Percentiles rank a stretch among this genome's conserved stretches.
Conservation (phyloP, 1,284 basidiomycete genomes). For the Phlebopus sp. region DNA sequence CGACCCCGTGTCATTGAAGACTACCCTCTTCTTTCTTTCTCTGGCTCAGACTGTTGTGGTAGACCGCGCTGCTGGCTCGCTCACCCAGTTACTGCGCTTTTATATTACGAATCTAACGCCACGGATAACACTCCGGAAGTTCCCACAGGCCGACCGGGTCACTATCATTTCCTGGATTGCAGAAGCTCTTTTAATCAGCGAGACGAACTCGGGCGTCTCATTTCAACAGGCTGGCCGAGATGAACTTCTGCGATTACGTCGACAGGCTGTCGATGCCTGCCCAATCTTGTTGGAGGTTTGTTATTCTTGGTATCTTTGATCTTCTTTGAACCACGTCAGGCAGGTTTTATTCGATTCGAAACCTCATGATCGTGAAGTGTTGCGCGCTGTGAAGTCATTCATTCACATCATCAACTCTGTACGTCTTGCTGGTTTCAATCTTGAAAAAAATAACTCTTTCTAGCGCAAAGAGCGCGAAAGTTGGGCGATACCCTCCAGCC, state of each 20-base stretch:
- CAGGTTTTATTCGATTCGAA: slow-evolving; percentile 38
- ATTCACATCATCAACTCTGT: slow-evolving; percentile 44
- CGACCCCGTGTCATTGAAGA: slow-evolving; percentile 33
- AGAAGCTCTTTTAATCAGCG: slow-evolving; percentile 36
- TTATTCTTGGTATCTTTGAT: slow-evolving; percentile 2
- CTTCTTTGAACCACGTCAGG: slow-evolving; percentile 5
- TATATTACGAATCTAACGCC: slow-evolving; percentile 46
- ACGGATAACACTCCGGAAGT: slow-evolving; percentile 46
- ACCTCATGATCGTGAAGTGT: slow-evolving; percentile 31
- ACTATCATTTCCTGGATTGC: slow-evolving; percentile 44
- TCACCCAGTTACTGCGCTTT: slow-evolving; percentile 50
- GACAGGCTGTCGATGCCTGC: slow-evolving; percentile 46
- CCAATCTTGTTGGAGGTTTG: slow-evolving; percentile 50
- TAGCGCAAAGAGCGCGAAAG: slow-evolving; percentile 44
- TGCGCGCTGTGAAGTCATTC: slow-evolving; percentile 39
- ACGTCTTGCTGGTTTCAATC: slow-evolving; percentile 23
- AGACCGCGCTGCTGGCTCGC: slow-evolving; percentile 40
- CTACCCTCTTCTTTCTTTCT: slow-evolving; percentile 45
- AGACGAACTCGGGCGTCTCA: slow-evolving; percentile 18
- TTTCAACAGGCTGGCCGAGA: slow-evolving; percentile 20
- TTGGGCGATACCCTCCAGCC: slow-evolving; percentile 45
- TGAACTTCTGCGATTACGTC: slow-evolving; percentile 33
- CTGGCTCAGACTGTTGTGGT: slow-evolving; percentile 45
- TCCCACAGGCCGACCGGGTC: slow-evolving; percentile 41
- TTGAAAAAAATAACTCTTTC: slow-evolving; percentile 16